These are phyloP conservation scores for Sphagnum magellanicum DNA, from an alignment of 228 moss, liverwort and hornwort species.

Conservation along the genomic window DNA sequence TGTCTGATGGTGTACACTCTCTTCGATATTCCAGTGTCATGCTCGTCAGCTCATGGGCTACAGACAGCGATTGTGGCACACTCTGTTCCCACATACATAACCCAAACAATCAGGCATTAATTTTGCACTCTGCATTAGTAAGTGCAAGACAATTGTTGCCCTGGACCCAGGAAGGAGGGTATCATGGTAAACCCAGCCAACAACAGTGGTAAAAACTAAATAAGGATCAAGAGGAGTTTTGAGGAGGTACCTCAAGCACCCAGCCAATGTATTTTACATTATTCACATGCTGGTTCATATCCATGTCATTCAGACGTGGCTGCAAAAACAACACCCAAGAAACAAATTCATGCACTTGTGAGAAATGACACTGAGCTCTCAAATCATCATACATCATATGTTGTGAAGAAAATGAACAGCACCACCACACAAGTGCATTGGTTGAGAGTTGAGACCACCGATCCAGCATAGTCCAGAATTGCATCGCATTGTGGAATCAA, in stretches of 20 bases:
- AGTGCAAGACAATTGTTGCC: too few relatives aligned
- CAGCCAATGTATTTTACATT: slow-evolving; percentile 95
- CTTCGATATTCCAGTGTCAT: slow-evolving; percentile 85
- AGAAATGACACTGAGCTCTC: neutral
- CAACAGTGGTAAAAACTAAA: neutral
- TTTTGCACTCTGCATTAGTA: too few relatives aligned
- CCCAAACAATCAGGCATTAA: neutral
- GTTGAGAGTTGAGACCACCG: too few relatives aligned
- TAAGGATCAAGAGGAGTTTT: neutral
- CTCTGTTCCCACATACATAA: slow-evolving; percentile 36
- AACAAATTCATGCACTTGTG: neutral
- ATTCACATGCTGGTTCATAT: slow-evolving; percentile 96
- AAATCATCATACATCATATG: neutral
- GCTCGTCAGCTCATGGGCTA: slow-evolving; percentile 73
- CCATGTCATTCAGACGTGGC: slow-evolving; percentile 82
- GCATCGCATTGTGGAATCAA: too few relatives aligned
- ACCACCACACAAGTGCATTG: too few relatives aligned
- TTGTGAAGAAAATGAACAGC: too few relatives aligned
- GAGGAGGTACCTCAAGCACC: slow-evolving; percentile 67
- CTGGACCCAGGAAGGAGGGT: too few relatives aligned
- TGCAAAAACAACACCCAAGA: slow-evolving; percentile 16
- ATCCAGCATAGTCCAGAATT: too few relatives aligned
- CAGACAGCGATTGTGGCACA: slow-evolving; percentile 72
- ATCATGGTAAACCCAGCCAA: too few relatives aligned
- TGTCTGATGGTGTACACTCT: slow-evolving; percentile 72